Evolutionary conservation across 129 eudicot genomes (phyloP), one percentile per base, ranked within the genome.

Genomic region (Oenanthe sinensis): DNA sequence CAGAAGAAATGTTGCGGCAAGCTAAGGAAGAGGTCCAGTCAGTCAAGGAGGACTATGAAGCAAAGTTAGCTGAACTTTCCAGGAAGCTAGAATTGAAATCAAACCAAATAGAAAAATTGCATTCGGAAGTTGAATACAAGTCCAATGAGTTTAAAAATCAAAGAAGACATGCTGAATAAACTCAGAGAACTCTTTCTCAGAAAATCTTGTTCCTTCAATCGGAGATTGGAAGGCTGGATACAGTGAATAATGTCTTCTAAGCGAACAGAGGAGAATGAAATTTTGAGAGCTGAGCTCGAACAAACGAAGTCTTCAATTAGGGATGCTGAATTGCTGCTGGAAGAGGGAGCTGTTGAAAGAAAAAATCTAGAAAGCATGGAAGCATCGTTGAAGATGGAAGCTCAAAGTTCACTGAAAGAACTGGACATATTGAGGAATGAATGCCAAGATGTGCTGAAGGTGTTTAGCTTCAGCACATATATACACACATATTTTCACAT

Each of bases 1-100:
- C 92, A 16, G 89, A 92, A 86, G 97, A 90, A 63, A 83, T 71
- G 83, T 63, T 92, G 30, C 79, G 82, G 79, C 83, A 90, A 74
- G 70, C 91, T 49, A 76, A 82, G 74, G 88, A 92, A 50, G 92
- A 90, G 46, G 79, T 86, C 75, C 73, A 84, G 67, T 71, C 75
- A 43, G 78, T 89, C 9, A 82, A 75, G 44, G 86, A 80, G 8
- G 75, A 54, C 48, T 85, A 90, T 17, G 97, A 91, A 82, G 91
- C 79, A 30, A 90, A 83, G 79, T 40, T 91, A 79, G 42, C 43
- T 28, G 87, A 90, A 39, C 83, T 94, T 65, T 46, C 87, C 2
- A 52, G 79, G 73, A 84, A 91, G 71, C 50, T 89, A 74, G 76
- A 19, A n/a, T 73, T 79, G 19, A 88, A 89, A 84, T 79, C 80